Base-by-base conservation (phyloP, 495 filamentous ascomycete species). In the Cryomyces minteri region DNA sequence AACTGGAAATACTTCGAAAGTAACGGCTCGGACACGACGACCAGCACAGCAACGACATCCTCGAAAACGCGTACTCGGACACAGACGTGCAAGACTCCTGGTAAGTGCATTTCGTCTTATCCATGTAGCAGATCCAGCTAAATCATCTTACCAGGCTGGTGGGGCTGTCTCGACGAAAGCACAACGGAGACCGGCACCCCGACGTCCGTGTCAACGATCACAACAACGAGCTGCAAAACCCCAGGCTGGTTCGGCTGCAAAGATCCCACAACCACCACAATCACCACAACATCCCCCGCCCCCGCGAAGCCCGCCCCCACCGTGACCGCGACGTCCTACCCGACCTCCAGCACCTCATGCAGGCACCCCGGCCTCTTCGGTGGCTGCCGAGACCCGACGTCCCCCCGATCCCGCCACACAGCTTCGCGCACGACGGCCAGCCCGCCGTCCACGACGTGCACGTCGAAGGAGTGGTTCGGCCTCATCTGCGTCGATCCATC, bases 1-100 rank as follows among this genome's bases (percentile, higher is more conserved):
- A 75, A 78, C 36, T 98, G 90, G 90, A 93, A 94, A 57, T 94
- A 82, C 64, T 88, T 85, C 52, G 77, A 77, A 51, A 92, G 86
- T 54, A 94, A 96, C 55, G 80, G 78, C 9, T 86, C 84, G 2
- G 77, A 85, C 41, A 68, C 70, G 4, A 82, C 76, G 4, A 86
- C 80, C 0, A 79, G 80, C 0, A 70, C 71, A 4, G 71, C 63
- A 5, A 62, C 57, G 6, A 54, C 43, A 9, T 53, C 50, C 18
- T 55, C 58, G 11, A 66, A 65, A 6, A 81, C 71, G 6, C 68
- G 71, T 44, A 87, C 79, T 4, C 70, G 82, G 39, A 94, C 87
- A 0, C 73, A 77, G 40, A 93, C 84, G 0, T 94, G 87, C 63
- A 73, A 88, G 56, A 94, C 87, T 3, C 87, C 87, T 40, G 87